phyloP scores from a whole-genome alignment of 192 early-diverging fungal species.

The Gryganskiella cystojenkinii region DNA sequence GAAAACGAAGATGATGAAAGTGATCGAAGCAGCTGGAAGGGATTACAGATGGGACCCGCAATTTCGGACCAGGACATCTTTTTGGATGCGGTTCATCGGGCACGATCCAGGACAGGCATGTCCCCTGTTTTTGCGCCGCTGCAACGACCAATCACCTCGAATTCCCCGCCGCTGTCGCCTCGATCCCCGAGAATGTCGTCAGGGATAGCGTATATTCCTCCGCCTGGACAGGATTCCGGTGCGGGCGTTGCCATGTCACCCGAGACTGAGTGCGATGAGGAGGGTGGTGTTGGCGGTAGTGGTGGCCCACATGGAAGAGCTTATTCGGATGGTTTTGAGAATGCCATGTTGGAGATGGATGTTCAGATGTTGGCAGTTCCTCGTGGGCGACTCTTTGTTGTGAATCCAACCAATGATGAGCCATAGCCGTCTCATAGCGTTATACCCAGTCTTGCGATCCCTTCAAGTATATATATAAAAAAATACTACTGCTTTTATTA shows the following conservation, averaged over 20 bases:
- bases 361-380: conserved; percentile 49
- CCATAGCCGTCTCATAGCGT: too few species aligned
- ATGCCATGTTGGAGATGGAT: conserved; percentile 49
- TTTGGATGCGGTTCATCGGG: conserved; percentile 45
- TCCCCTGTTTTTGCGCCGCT: conserved; percentile 35
- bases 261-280: neutral
- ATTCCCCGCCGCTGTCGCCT: conserved; percentile 33
- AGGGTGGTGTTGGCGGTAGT: neutral
- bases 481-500: too few species aligned
- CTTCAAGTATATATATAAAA: too few species aligned
- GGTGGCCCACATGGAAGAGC: conserved; percentile 13
- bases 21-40: conserved; percentile 6
- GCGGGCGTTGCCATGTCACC: too few species aligned
- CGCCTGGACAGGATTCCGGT: too few species aligned
- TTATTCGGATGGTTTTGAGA: conserved; percentile 52
- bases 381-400: conserved; percentile 42
- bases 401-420: conserved; percentile 45
- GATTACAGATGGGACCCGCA: conserved; percentile 4
- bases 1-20: conserved; percentile 17
- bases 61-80: conserved; percentile 47
- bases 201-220: conserved; percentile 4
- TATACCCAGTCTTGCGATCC: too few species aligned
- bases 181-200: conserved; percentile 8
- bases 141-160: conserved; percentile 26
- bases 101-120: conserved; percentile 34